Base-by-base conservation (phyloP, 441 rosid genomes). In the Adansonia grandidieri region DNA sequence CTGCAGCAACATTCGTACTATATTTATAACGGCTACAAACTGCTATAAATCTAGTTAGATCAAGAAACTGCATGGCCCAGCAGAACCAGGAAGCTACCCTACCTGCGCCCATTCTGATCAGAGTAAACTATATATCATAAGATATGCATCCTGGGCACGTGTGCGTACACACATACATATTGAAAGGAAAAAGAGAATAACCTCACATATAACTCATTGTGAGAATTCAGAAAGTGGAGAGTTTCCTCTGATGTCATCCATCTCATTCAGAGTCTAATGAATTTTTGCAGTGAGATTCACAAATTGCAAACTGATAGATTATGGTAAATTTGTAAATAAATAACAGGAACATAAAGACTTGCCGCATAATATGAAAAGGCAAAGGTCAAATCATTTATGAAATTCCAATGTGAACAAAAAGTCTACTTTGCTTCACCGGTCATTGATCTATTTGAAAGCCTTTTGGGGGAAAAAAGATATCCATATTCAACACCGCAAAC, bases 41-140 rank as follows among this genome's bases (percentile, higher is more conserved):
- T 17, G 50, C 75, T 37, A 37, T 9, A 72, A 22, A 17, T 56
- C 22, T 51, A 32, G 48, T 54, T 72, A 72, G 62, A 54, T 72
- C 9, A 68, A 72, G 28, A 13, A 58, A 73, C 4, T 48, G 58
- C 37, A 73, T 19, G 2, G 45, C 58, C 22, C 5, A 22, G 13
- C 2, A 48, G 45, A 70, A 48, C n/a, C 9, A 19, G 14, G 61
- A 48, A n/a, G 32, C 56, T 22, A 51, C 8, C 13, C 61, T 24
- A 11, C 73, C 57, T 47, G 15, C 56, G 17, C 15, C 60, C 7
- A 56, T 7, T 11, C 8, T 11, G 42, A 24, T 10, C 66, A 61
- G 11, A 24, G 66, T 61, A 61, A 24, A 6, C 66, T 40, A 24
- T 61, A 61, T 61, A 11, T 61, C 17, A 24, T 24, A 24, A 24